These are phyloP conservation scores for Saccharomycopsis fodiens DNA, from an alignment of 805 yeast species.

Conservation along the genomic window DNA sequence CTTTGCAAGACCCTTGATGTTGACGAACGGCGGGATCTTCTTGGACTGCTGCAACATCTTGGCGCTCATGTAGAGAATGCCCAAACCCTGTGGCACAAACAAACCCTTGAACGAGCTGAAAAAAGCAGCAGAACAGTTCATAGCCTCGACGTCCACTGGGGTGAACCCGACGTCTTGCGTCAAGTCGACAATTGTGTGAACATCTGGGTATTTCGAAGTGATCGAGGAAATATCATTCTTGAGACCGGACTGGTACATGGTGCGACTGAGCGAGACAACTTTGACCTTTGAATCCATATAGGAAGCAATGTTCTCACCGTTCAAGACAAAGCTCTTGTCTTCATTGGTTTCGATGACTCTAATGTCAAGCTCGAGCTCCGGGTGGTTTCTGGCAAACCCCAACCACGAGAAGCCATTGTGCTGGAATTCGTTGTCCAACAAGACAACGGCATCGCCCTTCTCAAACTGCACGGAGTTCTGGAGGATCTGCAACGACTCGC, in stretches of 20 bases:
- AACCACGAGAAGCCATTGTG: constrained; percentile 19
- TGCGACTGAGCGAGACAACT: constrained; percentile 10
- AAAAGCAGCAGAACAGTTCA: constrained; percentile 15
- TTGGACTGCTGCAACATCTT: constrained; percentile 5
- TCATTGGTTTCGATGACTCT: constrained; percentile 13
- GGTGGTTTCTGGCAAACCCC: constrained; percentile 11
- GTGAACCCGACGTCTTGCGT: constrained; percentile 19
- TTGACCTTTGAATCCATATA: constrained; percentile 13
- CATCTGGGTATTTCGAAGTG: constrained; percentile 9
- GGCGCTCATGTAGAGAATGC: constrained; percentile 17
- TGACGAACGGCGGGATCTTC: constrained; percentile 15
- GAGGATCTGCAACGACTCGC: constrained; percentile 18
- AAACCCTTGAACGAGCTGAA: constrained; percentile 20
- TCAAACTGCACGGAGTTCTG: constrained; percentile 13
- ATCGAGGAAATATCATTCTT: constrained; percentile 15
- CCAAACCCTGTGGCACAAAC: constrained; percentile 19
- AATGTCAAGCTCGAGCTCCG: constrained; percentile 11
- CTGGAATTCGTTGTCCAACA: constrained; percentile 20
- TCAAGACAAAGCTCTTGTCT: constrained; percentile 15
- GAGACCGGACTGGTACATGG: constrained; percentile 19
- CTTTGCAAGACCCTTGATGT: constrained; percentile 12
- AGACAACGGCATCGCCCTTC: constrained; percentile 16
- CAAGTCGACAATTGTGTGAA: constrained; percentile 18
- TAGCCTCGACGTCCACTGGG: constrained; percentile 3
- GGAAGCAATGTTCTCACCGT: constrained; percentile 8